phyloP scores from a whole-genome alignment of 345 rosid species.

The Murraya koenigii region DNA sequence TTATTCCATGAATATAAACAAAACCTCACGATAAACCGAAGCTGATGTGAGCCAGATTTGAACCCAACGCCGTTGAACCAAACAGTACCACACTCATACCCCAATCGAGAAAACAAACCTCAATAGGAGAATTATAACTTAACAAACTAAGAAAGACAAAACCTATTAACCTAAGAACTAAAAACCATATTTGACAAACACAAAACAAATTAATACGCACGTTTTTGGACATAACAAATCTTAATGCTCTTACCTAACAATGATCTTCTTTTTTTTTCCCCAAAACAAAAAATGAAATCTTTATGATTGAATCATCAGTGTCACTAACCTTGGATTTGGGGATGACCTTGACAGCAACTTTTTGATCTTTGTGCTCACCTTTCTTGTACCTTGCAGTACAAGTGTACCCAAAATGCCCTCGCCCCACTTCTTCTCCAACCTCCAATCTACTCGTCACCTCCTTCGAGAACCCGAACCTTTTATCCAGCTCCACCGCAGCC shows the following conservation, averaged over 20 bases:
- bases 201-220: neutral
- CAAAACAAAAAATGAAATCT: neutral
- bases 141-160: neutral
- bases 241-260: neutral
- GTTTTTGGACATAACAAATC: neutral
- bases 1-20: too few relatives aligned
- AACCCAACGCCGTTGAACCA: too few relatives aligned
- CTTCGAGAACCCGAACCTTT: conserved; percentile 86
- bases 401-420: conserved; percentile 98
- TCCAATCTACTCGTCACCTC: conserved; percentile 64
- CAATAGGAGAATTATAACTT: neutral
- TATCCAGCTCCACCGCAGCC: conserved; percentile 61
- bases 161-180: too few relatives aligned
- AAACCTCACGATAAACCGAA: too few relatives aligned
- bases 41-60: too few relatives aligned
- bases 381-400: conserved; percentile 90
- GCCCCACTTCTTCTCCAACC: conserved; percentile 82
- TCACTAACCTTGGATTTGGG: conserved; percentile 79
- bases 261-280: neutral
- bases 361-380: conserved; percentile 80
- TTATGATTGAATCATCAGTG: neutral
- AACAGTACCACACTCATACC: too few relatives aligned
- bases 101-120: neutral
- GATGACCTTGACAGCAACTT: conserved; percentile 91
- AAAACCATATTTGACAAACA: neutral